Evolutionary conservation across 2,329 filamentous ascomycete species (phyloP).

Genomic region (Chaetomium olivaceum): DNA sequence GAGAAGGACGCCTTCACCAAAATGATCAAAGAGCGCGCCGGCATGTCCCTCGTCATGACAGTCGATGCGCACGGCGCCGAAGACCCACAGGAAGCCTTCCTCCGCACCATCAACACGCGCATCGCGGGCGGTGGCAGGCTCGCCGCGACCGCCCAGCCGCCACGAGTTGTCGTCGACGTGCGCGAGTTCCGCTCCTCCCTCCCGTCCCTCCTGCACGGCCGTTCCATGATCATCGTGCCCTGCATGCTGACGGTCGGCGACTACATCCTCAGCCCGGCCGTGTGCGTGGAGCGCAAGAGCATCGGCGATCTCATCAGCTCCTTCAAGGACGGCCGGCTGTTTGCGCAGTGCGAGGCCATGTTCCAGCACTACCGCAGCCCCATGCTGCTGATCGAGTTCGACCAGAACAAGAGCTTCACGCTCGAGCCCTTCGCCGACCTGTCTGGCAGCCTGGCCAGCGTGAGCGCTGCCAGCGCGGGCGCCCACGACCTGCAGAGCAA

Average conservation of each 20-base stretch:
- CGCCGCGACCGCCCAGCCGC: constrained; percentile 79
- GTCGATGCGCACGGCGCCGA: constrained; percentile 67
- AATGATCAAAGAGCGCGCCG: constrained; percentile 89
- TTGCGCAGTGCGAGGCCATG: constrained; percentile 91
- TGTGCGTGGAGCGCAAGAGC: constrained; percentile 94
- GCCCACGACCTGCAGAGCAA: constrained; percentile 83
- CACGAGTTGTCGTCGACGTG: constrained; percentile 90
- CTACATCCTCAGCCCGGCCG: constrained; percentile 87
- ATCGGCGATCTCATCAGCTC: constrained; percentile 88
- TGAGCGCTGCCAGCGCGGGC: constrained; percentile 56
- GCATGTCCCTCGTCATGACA: constrained; percentile 86
- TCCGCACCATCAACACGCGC: constrained; percentile 92
- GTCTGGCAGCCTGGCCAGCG: constrained; percentile 60
- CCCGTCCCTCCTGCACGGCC: constrained; percentile 86
- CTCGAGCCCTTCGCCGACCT: constrained; percentile 77
- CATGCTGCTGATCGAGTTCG: constrained; percentile 95
- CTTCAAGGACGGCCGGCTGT: constrained; percentile 87
- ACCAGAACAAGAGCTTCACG: constrained; percentile 95
- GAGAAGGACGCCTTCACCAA: constrained; percentile 97
- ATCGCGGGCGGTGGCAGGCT: constrained; percentile 91
- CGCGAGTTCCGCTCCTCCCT: constrained; percentile 93
- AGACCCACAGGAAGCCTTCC: constrained; percentile 86
- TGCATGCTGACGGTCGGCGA: constrained; percentile 97
- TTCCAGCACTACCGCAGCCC: constrained; percentile 85
- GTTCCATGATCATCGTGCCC: constrained; percentile 83